Evolutionary conservation across 2,329 filamentous ascomycete genomes (phyloP).

Genomic region (Fusarium pseudoanthophilum): DNA sequence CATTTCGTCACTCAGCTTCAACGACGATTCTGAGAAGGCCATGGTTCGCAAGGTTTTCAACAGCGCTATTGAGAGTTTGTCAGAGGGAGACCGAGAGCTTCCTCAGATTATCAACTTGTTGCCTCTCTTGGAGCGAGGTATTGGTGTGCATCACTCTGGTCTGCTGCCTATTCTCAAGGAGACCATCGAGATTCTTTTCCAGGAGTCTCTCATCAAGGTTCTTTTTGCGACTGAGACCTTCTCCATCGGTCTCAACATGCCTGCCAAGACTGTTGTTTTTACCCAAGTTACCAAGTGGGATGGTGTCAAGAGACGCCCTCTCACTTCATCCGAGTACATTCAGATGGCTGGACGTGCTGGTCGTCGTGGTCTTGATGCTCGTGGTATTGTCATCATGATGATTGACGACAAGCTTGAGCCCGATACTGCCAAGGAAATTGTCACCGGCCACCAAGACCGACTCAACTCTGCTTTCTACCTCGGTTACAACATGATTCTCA

Average conservation of each 20-base stretch:
- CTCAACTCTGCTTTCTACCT: constrained; percentile 98
- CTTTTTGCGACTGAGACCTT: constrained; percentile 98
- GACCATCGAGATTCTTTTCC: constrained; percentile 98
- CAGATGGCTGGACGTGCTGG: constrained; percentile 99
- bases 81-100: constrained; percentile 87
- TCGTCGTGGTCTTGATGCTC: constrained; percentile 95
- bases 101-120: constrained; percentile 93
- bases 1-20: constrained; percentile 90
- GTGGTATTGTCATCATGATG: constrained; percentile 99
- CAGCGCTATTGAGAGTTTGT: constrained; percentile 91
- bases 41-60: constrained; percentile 96
- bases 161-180: constrained; percentile 96
- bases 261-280: constrained; percentile 99
- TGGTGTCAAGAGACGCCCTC: constrained; percentile 79
- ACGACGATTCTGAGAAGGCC: constrained; percentile 93
- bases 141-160: constrained; percentile 97
- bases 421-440: constrained; percentile 91
- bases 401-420: constrained; percentile 97
- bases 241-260: constrained; percentile 99
- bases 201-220: constrained; percentile 97
- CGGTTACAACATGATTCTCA: constrained; percentile 99
- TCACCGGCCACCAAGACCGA: constrained; percentile 95
- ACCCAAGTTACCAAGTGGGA: constrained; percentile 97
- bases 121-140: constrained; percentile 87
- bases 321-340: constrained; percentile 95